phyloP scores from a whole-genome alignment of 371 early-diverging fungal genomes.

The Mortierella sp. region DNA sequence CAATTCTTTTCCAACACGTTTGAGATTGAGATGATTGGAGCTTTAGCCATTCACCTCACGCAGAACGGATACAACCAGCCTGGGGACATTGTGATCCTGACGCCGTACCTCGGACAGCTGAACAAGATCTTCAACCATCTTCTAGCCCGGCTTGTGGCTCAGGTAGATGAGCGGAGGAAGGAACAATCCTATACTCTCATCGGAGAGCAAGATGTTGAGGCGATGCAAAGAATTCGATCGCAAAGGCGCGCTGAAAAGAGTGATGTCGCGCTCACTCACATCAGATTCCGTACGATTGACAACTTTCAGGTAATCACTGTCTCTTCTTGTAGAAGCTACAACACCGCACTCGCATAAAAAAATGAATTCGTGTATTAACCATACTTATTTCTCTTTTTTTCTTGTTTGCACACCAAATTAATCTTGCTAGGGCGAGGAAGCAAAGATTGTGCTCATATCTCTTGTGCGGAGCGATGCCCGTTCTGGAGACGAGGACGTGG shows the following conservation, averaged over 20 bases:
- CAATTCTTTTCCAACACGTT: conserved; percentile 61
- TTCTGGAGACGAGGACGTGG: not conserved
- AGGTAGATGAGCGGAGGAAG: conserved; percentile 54
- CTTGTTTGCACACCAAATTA: too few species aligned
- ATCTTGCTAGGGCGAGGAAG: conserved; percentile 56
- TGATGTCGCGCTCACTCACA: conserved; percentile 11
- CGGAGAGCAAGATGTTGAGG: not conserved
- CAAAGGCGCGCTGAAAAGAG: not conserved
- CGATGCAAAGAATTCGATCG: not conserved
- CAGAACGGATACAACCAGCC: conserved; percentile 66
- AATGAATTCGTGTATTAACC: not conserved
- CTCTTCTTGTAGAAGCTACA: too few species aligned
- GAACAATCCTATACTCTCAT: conserved; percentile 33
- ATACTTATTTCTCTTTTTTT: not conserved
- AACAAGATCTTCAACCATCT: conserved; percentile 58
- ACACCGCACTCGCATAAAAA: not conserved
- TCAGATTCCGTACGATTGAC: conserved; percentile 49
- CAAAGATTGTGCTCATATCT: conserved; percentile 61
- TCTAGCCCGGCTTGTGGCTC: conserved; percentile 18
- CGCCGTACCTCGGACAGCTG: conserved; percentile 67
- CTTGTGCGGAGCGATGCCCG: conserved; percentile 73
- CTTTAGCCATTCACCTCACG: conserved; percentile 62
- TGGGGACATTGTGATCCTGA: conserved; percentile 70
- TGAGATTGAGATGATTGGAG: conserved; percentile 61
- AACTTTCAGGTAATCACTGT: conserved; percentile 48